phyloP scores from a whole-genome alignment of 2,329 filamentous ascomycete species.

The Phaeosphaeriaceae sp. region DNA sequence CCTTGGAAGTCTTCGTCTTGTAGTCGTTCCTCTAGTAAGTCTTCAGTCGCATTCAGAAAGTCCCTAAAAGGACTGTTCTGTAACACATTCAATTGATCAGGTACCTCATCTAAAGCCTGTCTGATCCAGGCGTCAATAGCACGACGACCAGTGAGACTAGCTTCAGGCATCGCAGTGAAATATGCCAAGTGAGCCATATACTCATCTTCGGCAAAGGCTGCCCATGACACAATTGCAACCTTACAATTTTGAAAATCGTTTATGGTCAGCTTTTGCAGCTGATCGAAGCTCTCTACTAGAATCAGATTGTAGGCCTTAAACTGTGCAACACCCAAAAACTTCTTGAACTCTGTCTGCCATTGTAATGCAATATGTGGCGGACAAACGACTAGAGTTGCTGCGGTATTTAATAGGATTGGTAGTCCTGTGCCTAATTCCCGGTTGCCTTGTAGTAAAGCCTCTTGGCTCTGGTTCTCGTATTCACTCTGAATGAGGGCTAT shows the following conservation, averaged over 20 bases:
- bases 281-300: slow-evolving; percentile 47
- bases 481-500: slow-evolving; percentile 63
- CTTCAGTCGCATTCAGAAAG: slow-evolving; percentile 35
- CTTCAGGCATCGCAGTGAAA: slow-evolving; percentile 56
- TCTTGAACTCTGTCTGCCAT: slow-evolving; percentile 63
- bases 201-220: slow-evolving; percentile 52
- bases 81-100: slow-evolving; percentile 49
- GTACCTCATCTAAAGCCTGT: slow-evolving; percentile 52
- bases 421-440: not conserved
- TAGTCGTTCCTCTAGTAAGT: slow-evolving; percentile 29
- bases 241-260: slow-evolving; percentile 55
- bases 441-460: slow-evolving; percentile 22
- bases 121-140: slow-evolving; percentile 63
- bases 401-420: slow-evolving; percentile 50
- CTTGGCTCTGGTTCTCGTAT: slow-evolving; percentile 29
- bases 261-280: slow-evolving; percentile 54
- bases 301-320: slow-evolving; percentile 51
- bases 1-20: slow-evolving; percentile 45
- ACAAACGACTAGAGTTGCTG: slow-evolving; percentile 67
- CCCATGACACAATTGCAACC: slow-evolving; percentile 63
- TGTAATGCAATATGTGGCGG: slow-evolving; percentile 63
- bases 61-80: slow-evolving; percentile 32
- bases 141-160: slow-evolving; percentile 49
- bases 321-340: slow-evolving; percentile 52
- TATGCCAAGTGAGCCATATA: slow-evolving; percentile 60